A percentile compares a stretch with the other conserved stretches of the same genome.
Conservation (phyloP, 1,284 basidiomycete genomes). For the Leccinum solheimii region DNA sequence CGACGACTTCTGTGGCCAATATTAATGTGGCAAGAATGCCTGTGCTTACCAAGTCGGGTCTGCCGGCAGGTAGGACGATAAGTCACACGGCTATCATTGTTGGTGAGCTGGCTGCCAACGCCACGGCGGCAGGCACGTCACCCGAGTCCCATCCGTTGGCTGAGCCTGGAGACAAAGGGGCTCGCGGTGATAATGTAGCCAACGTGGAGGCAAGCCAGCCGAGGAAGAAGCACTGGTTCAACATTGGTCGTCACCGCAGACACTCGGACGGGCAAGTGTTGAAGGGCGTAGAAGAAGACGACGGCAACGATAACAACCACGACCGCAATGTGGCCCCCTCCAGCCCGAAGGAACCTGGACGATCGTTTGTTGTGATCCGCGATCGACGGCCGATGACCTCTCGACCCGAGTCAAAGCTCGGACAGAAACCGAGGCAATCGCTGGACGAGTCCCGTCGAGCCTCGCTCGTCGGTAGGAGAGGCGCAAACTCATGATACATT, state of each 20-base stretch:
- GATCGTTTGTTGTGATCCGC: constrained; percentile 72
- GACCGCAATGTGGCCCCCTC: constrained; percentile 25
- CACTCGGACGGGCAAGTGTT: constrained; percentile 54
- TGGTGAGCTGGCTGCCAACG: constrained; percentile 27
- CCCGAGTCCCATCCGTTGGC: constrained; percentile 24
- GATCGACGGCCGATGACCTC: constrained; percentile 45
- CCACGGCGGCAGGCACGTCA: constrained; percentile 9
- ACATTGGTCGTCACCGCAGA: constrained; percentile 57
- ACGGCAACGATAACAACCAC: constrained; percentile 28
- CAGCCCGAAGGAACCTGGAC: constrained; percentile 31
- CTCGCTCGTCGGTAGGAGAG: constrained; percentile 40
- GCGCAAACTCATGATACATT: constrained; percentile 21
- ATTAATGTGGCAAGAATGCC: constrained; percentile 45
- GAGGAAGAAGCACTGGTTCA: constrained; percentile 69
- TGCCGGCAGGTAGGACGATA: constrained; percentile 71
- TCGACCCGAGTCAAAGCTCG: constrained; percentile 29
- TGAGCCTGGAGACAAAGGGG: constrained; percentile 16
- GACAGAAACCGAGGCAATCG: constrained; percentile 31
- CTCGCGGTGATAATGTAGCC: constrained; percentile 18
- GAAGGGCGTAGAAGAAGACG: constrained; percentile 34
- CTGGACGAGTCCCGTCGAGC: constrained; percentile 31
- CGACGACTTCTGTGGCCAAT: constrained; percentile 53
- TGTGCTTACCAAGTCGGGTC: constrained; percentile 37
- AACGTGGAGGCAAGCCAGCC: constrained; percentile 44
- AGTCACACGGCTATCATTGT: constrained; percentile 76